Base-by-base conservation (phyloP, 306 rosid genomes). In the Acacia confusa region DNA sequence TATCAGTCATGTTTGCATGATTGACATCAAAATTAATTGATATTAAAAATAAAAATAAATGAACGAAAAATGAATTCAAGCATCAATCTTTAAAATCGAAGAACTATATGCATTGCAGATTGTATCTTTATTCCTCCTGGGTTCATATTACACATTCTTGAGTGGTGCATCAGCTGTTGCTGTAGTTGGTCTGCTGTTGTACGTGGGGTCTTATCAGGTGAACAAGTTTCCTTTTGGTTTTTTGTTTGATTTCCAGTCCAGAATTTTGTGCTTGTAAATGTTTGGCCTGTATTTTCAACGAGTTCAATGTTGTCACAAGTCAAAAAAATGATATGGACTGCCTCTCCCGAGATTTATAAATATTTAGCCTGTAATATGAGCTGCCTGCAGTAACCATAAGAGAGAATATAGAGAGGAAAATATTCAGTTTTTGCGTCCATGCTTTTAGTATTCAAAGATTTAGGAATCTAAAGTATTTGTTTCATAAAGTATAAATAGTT, bases 161-260 rank as follows among this genome's bases (percentile, higher is more conserved):
- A 91, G 80, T 85, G 36, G 85, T 36, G 88, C 70, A 17, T 86
- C 95, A 57, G 85, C 71, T 75, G 82, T 87, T 52, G 99, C 99
- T 82, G 98, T 95, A 60, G 81, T 86, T 82, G 94, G 97, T 70
- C 86, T 95, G 85, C 90, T 95, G 71, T 81, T 92, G 48, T 95
- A 93, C 38, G 99, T 95, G 45, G 98, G 99, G 48, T 85, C 93
- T 83, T 95, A 95, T 86, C 99, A 95, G 99, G 99, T 95, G 90
- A 83, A 61, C 65, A 63, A 14, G 50, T 40, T 30, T 78, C 48
- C 3, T 76, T 47, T 32, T 57, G 53, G 27, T 77, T 40, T 82
- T 86, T 75, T 47, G 76, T 74, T 55, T 32, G 9, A 75, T 22
- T 20, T 47, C 71, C 22, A 70, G 16, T 67, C 52, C 74, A 47